Evolutionary conservation across 2,329 filamentous ascomycete species (phyloP).

Genomic region (Monosporascus ibericus): DNA sequence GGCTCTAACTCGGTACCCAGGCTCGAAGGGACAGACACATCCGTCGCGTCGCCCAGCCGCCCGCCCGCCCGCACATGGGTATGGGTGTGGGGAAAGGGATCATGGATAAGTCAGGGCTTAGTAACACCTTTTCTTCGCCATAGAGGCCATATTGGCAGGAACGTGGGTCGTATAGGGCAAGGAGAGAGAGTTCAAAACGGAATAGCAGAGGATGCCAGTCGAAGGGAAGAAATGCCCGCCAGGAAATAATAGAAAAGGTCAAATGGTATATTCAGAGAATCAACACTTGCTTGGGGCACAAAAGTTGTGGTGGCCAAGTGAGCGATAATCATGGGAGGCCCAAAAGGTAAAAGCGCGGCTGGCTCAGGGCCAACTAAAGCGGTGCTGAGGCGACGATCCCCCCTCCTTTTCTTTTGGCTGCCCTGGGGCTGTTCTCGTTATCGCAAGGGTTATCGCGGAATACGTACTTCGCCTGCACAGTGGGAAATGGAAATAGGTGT

Average conservation of each 20-base stretch:
- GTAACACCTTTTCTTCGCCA: slow-evolving; percentile 18
- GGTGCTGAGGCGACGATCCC: background rate
- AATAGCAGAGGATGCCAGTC: background rate
- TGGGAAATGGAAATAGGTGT: too few relatives aligned
- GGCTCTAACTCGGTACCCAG: background rate
- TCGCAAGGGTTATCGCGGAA: too few relatives aligned
- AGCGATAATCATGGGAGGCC: background rate
- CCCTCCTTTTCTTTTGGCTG: background rate
- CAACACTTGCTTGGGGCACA: background rate
- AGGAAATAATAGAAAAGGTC: too few relatives aligned
- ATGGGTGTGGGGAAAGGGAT: slow-evolving; percentile 6
- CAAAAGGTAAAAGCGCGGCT: background rate
- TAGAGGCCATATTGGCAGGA: slow-evolving; percentile 13
- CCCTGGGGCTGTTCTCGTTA: background rate
- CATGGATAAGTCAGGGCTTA: slow-evolving; percentile 4
- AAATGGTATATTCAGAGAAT: too few relatives aligned
- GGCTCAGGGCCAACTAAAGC: background rate
- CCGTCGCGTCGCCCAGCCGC: background rate
- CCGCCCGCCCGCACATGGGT: slow-evolving; percentile 1
- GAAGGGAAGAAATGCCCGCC: too few relatives aligned
- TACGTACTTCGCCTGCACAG: too few relatives aligned
- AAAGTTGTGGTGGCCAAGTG: background rate
- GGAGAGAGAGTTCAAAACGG: background rate
- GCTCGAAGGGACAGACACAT: background rate
- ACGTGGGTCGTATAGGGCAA: background rate